phyloP scores from a whole-genome alignment of 2,329 filamentous ascomycete species.

The Alternaria tenuissima region DNA sequence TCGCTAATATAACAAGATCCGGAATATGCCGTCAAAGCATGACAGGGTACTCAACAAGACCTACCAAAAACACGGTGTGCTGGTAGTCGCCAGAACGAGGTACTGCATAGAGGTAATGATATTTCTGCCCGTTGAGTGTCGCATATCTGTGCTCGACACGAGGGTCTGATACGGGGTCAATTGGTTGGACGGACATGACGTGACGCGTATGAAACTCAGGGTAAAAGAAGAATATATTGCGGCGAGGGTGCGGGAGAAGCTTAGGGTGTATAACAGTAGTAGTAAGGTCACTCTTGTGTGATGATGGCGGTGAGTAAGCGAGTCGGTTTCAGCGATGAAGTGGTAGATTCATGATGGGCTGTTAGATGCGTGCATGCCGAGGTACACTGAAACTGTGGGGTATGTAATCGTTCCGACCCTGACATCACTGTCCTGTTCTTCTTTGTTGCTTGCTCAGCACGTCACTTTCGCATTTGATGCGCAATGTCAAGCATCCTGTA shows the following conservation, averaged over 20 bases:
- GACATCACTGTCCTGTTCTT: neutral
- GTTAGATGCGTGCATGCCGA: slow-evolving; percentile 6
- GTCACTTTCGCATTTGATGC: neutral
- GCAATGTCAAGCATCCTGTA: neutral
- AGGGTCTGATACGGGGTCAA: slow-evolving; percentile 68
- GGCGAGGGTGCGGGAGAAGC: neutral
- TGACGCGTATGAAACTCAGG: slow-evolving; percentile 11
- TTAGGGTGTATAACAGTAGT: neutral
- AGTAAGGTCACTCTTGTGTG: neutral
- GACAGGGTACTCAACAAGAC: neutral
- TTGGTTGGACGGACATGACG: slow-evolving; percentile 67
- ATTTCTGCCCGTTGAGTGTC: slow-evolving; percentile 72
- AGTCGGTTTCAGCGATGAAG: neutral
- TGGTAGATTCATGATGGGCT: neutral
- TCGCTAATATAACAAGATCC: neutral
- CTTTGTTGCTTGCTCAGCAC: neutral
- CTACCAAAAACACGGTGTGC: slow-evolving; percentile 64
- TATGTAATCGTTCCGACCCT: neutral
- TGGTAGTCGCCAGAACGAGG: slow-evolving; percentile 55
- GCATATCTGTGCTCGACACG: slow-evolving; percentile 71
- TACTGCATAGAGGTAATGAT: slow-evolving; percentile 67
- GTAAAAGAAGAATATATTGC: slow-evolving; percentile 9
- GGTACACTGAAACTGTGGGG: slow-evolving; percentile 3
- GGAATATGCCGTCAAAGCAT: slow-evolving; percentile 7
- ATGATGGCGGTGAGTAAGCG: neutral